Evolutionary conservation across 2,329 filamentous ascomycete species (phyloP).

Genomic region (Coniella vitis): DNA sequence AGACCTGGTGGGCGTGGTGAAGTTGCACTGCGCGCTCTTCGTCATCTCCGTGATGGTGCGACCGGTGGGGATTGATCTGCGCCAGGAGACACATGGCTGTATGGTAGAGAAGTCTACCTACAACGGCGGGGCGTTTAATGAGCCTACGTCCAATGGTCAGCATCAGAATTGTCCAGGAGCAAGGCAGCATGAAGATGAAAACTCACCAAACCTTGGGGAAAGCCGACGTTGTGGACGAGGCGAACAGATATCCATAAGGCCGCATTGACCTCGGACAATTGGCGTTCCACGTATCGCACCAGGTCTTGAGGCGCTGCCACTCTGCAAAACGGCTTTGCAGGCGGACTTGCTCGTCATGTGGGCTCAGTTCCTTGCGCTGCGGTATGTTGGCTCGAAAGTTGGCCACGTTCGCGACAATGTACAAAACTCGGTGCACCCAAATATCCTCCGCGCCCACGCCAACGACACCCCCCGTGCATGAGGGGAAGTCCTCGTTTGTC

Average conservation of each 20-base stretch:
- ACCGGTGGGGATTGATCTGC: constrained; percentile 63
- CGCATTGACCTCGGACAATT: constrained; percentile 80
- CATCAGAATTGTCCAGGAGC: too few species aligned
- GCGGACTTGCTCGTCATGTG: constrained; percentile 57
- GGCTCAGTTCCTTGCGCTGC: constrained; percentile 50
- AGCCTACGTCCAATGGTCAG: constrained; percentile 47
- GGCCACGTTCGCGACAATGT: constrained; percentile 77
- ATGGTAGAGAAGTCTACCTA: constrained; percentile 83
- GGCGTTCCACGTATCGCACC: constrained; percentile 77
- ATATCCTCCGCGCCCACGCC: constrained; percentile 60
- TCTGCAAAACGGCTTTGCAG: constrained; percentile 61
- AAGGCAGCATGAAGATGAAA: background rate
- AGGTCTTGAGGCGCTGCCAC: constrained; percentile 72
- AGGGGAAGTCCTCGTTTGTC: constrained; percentile 9
- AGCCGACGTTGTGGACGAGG: constrained; percentile 62
- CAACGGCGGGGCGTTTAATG: constrained; percentile 72
- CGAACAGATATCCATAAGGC: constrained; percentile 69
- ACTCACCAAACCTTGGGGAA: constrained; percentile 83
- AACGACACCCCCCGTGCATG: constrained; percentile 32
- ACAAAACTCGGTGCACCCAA: constrained; percentile 86
- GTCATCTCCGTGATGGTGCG: constrained; percentile 47
- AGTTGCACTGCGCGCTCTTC: constrained; percentile 66
- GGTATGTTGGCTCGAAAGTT: constrained; percentile 73
- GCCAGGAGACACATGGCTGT: constrained; percentile 75
- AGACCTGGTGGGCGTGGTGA: constrained; percentile 76